Conservation (phyloP, 352 stramenopile genomes). For the Globisporangium cederbergense region DNA sequence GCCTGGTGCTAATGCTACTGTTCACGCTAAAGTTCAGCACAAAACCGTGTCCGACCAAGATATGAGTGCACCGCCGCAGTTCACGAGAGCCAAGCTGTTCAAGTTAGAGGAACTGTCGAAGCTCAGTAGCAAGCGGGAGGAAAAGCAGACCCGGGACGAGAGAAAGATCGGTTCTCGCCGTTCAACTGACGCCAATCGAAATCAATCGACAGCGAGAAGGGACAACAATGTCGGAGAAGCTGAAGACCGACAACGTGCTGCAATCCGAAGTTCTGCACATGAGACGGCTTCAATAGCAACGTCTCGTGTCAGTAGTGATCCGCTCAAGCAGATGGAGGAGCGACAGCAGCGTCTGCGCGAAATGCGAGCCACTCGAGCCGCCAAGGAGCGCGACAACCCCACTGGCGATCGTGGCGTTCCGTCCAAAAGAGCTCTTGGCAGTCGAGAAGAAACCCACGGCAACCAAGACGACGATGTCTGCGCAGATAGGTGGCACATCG, state of each 20-base stretch:
- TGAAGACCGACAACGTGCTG: not conserved
- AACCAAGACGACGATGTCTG: not conserved
- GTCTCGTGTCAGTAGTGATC: not conserved
- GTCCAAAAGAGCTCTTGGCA: constrained; percentile 3
- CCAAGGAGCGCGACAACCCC: not conserved
- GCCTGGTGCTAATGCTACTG: not conserved
- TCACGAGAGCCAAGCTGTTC: not conserved
- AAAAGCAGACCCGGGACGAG: not conserved
- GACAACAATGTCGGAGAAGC: not conserved
- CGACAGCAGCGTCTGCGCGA: constrained; percentile 29
- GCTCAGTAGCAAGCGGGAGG: not conserved
- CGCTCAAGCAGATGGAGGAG: constrained; percentile 33
- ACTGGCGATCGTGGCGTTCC: not conserved
- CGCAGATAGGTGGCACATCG: not conserved
- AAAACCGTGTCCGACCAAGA: not conserved
- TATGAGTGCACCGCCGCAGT: not conserved
- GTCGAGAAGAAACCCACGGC: not conserved
- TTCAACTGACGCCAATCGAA: not conserved
- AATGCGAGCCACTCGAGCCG: constrained; percentile 19
- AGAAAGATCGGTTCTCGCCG: not conserved
- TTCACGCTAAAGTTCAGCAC: not conserved
- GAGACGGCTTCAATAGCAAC: not conserved
- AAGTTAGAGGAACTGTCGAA: not conserved
- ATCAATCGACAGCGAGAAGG: not conserved
- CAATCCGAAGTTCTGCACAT: not conserved